Conservation (phyloP, 75 land plant genomes). For the Picea sitchensis region DNA sequence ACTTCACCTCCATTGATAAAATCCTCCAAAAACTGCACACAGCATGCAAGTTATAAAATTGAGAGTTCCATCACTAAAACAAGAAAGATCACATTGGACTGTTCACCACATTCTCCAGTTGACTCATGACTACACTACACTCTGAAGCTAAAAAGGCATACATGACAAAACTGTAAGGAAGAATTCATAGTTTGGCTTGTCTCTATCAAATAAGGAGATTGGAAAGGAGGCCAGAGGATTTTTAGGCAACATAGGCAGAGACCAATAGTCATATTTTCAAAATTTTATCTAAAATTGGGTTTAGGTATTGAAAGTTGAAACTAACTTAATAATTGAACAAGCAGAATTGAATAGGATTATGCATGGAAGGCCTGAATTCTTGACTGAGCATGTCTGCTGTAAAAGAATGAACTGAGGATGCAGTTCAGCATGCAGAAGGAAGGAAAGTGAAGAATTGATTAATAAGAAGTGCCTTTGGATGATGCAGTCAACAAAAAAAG, state of each 20-base stretch:
- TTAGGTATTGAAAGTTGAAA: too few species aligned
- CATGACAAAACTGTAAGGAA: neutral
- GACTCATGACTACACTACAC: neutral
- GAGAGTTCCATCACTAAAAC: neutral
- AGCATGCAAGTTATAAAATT: neutral
- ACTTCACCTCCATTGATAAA: constrained; percentile 96
- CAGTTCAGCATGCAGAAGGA: too few species aligned
- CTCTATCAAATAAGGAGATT: too few species aligned
- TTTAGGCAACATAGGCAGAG: neutral
- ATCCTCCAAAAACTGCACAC: constrained; percentile 92
- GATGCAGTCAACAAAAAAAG: too few species aligned
- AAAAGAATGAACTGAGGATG: too few species aligned
- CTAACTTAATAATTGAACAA: too few species aligned
- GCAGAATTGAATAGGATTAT: too few species aligned
- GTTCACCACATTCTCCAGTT: neutral
- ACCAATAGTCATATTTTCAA: neutral
- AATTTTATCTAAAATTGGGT: too few species aligned
- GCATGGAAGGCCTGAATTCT: too few species aligned
- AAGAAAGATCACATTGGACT: neutral
- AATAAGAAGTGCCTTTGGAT: too few species aligned
- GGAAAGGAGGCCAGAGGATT: neutral
- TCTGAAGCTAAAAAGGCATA: neutral
- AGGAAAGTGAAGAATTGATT: too few species aligned
- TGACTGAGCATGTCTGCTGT: too few species aligned
- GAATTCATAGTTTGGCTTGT: neutral